Percentiles rank a stretch among this genome's conserved stretches.
Evolutionary conservation across 371 early-diverging fungal genomes (phyloP).

Genomic region (Dichotomocladium elegans): DNA sequence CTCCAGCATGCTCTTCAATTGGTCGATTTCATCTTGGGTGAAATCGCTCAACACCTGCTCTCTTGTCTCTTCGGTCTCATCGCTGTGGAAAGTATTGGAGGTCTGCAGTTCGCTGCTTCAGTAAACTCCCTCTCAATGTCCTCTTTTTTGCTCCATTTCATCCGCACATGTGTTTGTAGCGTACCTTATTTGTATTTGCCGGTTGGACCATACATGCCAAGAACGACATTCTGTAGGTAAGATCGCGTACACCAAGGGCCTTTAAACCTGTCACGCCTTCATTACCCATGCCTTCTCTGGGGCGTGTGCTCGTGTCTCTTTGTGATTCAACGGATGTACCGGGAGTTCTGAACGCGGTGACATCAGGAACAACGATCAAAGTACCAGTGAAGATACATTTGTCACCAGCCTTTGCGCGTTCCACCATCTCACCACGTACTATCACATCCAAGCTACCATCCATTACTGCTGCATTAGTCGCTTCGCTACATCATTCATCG

Average conservation of each 20-base stretch:
- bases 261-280: constrained; percentile 88
- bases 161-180: background rate
- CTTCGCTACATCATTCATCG: background rate
- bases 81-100: constrained; percentile 48
- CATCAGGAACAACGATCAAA: constrained; percentile 94
- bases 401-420: constrained; percentile 98
- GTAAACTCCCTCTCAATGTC: background rate
- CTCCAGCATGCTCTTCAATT: constrained; percentile 71
- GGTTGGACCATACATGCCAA: constrained; percentile 82
- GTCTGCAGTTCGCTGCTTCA: background rate
- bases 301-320: constrained; percentile 54
- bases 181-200: constrained; percentile 39
- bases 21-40: constrained; percentile 71
- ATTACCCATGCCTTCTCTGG: constrained; percentile 62
- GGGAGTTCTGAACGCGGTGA: constrained; percentile 74
- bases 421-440: constrained; percentile 94
- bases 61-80: constrained; percentile 56
- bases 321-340: constrained; percentile 63
- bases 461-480: background rate
- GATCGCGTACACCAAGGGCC: constrained; percentile 86
- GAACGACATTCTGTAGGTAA: constrained; percentile 90
- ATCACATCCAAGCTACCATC: constrained; percentile 90
- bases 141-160: background rate
- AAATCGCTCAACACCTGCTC: constrained; percentile 58
- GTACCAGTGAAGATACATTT: constrained; percentile 91